Evolutionary conservation across 176 grass and related monocot species (phyloP).

Genomic region (Triticum timopheevii): DNA sequence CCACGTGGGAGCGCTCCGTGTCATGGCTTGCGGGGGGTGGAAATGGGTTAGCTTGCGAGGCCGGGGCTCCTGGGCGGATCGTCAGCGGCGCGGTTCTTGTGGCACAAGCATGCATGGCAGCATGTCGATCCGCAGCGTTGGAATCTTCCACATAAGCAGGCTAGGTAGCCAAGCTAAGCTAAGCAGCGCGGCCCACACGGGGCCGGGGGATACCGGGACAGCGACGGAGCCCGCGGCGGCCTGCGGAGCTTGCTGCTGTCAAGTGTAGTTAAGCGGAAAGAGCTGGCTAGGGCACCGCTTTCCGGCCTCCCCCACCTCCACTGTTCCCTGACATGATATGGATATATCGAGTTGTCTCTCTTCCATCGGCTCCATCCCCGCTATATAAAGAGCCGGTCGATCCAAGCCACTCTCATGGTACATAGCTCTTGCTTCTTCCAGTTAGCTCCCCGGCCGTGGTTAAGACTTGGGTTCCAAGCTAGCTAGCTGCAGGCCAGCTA

Average conservation of each 20-base stretch:
- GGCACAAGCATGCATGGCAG: slow-evolving; percentile 41
- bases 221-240: slow-evolving; percentile 1
- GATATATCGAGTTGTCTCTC: slow-evolving; percentile 8
- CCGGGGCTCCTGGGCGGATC: slow-evolving; percentile 15
- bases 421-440: neutral
- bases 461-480: no score
- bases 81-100: neutral
- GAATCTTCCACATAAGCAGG: slow-evolving; percentile 41
- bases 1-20: neutral
- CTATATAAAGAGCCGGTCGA: slow-evolving; percentile 11
- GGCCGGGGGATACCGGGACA: slow-evolving; percentile 16
- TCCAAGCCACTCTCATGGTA: neutral
- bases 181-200: neutral
- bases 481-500: neutral
- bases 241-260: neutral
- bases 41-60: slow-evolving; percentile 21
- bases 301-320: neutral
- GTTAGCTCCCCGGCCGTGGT: no score
- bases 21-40: slow-evolving; percentile 16
- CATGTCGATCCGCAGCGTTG: neutral
- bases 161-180: neutral
- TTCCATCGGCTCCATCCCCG: neutral
- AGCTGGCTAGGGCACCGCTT: slow-evolving; percentile 5
- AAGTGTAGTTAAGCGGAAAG: neutral
- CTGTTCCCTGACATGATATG: slow-evolving; percentile 26